A percentile compares a stretch with the other conserved stretches of the same genome.
Conservation (phyloP, 78 protist species). For the Anaeramoeba flamelloides region DNA sequence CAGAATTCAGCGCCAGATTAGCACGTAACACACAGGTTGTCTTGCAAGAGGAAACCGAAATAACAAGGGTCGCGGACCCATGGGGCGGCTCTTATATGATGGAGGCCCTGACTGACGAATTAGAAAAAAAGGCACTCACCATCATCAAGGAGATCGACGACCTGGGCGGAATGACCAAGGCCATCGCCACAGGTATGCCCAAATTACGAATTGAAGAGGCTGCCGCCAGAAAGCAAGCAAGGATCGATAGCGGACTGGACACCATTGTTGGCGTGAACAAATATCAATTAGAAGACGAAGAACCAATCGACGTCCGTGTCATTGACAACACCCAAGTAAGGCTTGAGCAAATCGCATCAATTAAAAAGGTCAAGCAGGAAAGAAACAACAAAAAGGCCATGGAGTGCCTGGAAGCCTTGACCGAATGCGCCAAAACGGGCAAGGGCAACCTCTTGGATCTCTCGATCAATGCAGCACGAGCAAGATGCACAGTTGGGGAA, state of each 20-base stretch:
- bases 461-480: slow-evolving; percentile 65
- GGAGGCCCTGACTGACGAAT: slow-evolving; percentile 73
- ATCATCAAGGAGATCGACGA: slow-evolving; percentile 34
- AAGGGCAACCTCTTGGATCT: slow-evolving; percentile 40
- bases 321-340: slow-evolving; percentile 57
- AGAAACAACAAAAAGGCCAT: background rate
- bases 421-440: background rate
- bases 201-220: slow-evolving; percentile 81
- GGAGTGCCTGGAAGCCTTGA: slow-evolving; percentile 39
- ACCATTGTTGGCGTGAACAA: slow-evolving; percentile 91
- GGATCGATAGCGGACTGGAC: slow-evolving; percentile 68
- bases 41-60: slow-evolving; percentile 9
- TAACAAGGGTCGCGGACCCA: slow-evolving; percentile 59
- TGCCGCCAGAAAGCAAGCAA: slow-evolving; percentile 78
- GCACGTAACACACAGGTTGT: slow-evolving; percentile 92
- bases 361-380: background rate
- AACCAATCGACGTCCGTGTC: slow-evolving; percentile 34
- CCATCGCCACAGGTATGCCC: slow-evolving; percentile 51
- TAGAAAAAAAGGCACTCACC: slow-evolving; percentile 18
- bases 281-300: slow-evolving; percentile 46
- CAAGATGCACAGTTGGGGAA: slow-evolving; percentile 81
- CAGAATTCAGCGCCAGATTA: slow-evolving; percentile 66
- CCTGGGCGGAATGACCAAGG: slow-evolving; percentile 38
- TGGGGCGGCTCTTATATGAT: slow-evolving; percentile 83
- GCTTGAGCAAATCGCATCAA: slow-evolving; percentile 18